phyloP scores from a whole-genome alignment of 805 yeast species.

The Cyberlindnera bimundalis region DNA sequence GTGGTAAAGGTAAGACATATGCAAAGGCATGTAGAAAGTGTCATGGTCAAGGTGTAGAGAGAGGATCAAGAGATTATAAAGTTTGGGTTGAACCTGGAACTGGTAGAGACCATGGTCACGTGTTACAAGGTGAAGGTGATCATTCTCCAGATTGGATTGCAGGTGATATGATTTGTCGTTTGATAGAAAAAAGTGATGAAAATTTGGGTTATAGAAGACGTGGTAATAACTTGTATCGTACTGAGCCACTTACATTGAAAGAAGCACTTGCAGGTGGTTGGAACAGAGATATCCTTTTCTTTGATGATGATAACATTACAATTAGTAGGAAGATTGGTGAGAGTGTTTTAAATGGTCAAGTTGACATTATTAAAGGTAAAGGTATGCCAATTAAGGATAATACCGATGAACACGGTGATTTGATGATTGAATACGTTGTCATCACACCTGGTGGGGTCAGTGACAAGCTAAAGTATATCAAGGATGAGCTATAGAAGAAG shows the following conservation, averaged over 20 bases:
- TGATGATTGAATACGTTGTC: conserved; percentile 47
- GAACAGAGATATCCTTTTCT: conserved; percentile 61
- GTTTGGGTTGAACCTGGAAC: conserved; percentile 71
- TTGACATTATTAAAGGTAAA: conserved; percentile 65
- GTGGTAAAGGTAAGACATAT: conserved; percentile 71
- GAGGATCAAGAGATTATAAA: conserved; percentile 52
- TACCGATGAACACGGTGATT: conserved; percentile 51
- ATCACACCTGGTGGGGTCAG: conserved; percentile 40
- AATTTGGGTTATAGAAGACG: conserved; percentile 87
- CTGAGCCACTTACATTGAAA: conserved; percentile 66
- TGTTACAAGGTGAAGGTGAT: conserved; percentile 75
- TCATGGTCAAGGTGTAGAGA: conserved; percentile 62
- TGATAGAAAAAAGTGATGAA: conserved; percentile 49
- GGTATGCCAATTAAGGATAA: conserved; percentile 77
- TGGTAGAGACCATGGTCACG: conserved; percentile 53
- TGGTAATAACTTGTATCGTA: conserved; percentile 69
- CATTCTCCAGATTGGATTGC: conserved; percentile 77
- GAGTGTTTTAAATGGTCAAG: conserved; percentile 59
- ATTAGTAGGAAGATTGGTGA: conserved; percentile 46
- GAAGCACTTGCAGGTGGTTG: conserved; percentile 84
- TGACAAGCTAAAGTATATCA: conserved; percentile 14
- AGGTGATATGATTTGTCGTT: conserved; percentile 70
- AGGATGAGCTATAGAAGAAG: conserved; percentile 25
- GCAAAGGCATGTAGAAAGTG: conserved; percentile 65
- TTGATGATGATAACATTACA: conserved; percentile 56